Evolutionary conservation across 371 early-diverging fungal species (phyloP).

Genomic region (Rhizopus microsporus): DNA sequence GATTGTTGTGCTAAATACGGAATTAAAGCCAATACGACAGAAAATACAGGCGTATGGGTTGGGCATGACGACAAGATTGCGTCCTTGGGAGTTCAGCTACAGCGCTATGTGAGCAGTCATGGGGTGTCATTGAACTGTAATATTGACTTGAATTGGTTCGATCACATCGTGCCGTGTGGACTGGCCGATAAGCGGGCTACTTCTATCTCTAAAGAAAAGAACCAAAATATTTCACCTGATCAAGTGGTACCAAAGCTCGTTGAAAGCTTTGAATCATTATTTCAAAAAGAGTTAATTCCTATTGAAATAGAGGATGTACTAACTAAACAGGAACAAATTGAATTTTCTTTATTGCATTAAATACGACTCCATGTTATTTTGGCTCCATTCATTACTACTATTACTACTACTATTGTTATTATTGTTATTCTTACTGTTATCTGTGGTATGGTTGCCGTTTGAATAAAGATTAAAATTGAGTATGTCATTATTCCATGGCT

Average conservation of each 20-base stretch:
- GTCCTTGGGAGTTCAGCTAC: constrained; percentile 85
- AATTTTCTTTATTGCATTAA: not conserved
- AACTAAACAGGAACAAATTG: constrained; percentile 3
- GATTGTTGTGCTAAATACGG: constrained; percentile 66
- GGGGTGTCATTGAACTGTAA: constrained; percentile 94
- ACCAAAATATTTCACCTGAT: constrained; percentile 11
- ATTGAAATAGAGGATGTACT: constrained; percentile 10
- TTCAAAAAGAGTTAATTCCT: constrained; percentile 29
- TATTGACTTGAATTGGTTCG: constrained; percentile 83
- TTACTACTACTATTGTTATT: no score
- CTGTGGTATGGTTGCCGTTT: not conserved
- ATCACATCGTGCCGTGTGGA: constrained; percentile 92
- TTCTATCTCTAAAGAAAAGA: constrained; percentile 62
- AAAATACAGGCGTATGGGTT: constrained; percentile 89
- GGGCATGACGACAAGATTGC: constrained; percentile 74
- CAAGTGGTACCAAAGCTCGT: constrained; percentile 30
- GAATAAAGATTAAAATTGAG: not conserved
- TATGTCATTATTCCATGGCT: not conserved
- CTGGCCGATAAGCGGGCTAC: constrained; percentile 78
- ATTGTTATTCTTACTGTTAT: no score
- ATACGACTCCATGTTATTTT: no score
- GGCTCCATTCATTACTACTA: no score
- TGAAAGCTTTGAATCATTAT: constrained; percentile 31
- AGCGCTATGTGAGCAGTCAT: constrained; percentile 88
- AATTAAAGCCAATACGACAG: constrained; percentile 68